phyloP scores from a whole-genome alignment of 1,284 basidiomycete species.

The Ceratobasidium sp. region DNA sequence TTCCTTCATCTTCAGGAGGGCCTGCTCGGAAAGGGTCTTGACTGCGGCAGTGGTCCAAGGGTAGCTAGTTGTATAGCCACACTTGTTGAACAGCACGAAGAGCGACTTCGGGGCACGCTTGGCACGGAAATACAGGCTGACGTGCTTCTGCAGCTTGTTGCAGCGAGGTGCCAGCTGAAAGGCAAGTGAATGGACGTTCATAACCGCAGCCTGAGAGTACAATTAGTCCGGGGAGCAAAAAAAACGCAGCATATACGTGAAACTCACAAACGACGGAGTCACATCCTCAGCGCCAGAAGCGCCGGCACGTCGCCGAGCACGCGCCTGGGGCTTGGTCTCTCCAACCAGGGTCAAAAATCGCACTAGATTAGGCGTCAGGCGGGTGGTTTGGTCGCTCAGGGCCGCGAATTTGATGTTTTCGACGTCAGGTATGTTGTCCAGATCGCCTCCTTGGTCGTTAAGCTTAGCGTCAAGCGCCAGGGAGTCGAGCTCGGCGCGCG shows the following conservation, averaged over 20 bases:
- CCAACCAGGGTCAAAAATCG: constrained; percentile 17
- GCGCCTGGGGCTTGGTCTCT: not conserved
- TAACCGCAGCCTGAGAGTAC: not conserved
- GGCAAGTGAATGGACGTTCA: constrained; percentile 17
- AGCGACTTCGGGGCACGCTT: constrained; percentile 12
- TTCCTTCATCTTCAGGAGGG: not conserved
- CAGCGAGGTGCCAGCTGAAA: constrained; percentile 6
- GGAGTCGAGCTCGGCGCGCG: not conserved
- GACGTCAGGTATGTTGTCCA: not conserved
- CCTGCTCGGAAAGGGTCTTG: not conserved
- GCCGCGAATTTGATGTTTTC: not conserved
- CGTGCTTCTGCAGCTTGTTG: not conserved
- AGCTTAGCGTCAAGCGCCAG: not conserved
- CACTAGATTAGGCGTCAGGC: not conserved
- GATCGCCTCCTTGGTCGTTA: too few species aligned
- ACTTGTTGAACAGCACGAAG: constrained; percentile 10
- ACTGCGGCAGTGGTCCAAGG: not conserved
- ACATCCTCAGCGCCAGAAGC: not conserved
- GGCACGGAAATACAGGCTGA: constrained; percentile 7
- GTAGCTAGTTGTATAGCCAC: constrained; percentile 3
- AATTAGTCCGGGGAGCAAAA: not conserved
- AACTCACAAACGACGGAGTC: not conserved
- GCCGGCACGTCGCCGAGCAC: too few species aligned
- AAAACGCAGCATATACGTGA: not conserved
- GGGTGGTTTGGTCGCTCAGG: not conserved